These are phyloP conservation scores for Amesomyces nigricolor DNA, from an alignment of 2,329 filamentous ascomycete genomes.

Conservation along the genomic window DNA sequence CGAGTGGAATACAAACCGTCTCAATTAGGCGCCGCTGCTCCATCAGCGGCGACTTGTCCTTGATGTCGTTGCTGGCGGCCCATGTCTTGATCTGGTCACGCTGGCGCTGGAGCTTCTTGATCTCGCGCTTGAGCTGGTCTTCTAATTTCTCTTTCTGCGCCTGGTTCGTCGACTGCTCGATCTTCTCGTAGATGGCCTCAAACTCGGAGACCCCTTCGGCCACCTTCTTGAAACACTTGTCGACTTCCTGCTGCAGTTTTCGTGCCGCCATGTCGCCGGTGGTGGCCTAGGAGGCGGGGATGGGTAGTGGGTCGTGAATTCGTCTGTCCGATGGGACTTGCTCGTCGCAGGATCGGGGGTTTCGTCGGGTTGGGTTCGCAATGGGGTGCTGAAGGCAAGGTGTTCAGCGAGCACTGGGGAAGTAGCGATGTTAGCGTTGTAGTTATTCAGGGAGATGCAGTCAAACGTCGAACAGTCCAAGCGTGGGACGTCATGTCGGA, in stretches of 20 bases:
- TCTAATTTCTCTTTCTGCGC: conserved; percentile 98
- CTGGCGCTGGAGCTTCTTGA: conserved; percentile 97
- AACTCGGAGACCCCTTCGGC: conserved; percentile 87
- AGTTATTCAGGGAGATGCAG: background rate
- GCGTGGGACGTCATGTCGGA: conserved; percentile 1
- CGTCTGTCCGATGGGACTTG: conserved; percentile 6
- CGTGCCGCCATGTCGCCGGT: conserved; percentile 74
- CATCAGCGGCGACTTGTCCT: conserved; percentile 93
- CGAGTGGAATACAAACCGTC: conserved; percentile 59
- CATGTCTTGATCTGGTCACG: conserved; percentile 99
- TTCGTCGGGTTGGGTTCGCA: conserved; percentile 3
- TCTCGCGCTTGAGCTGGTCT: conserved; percentile 96
- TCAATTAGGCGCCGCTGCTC: conserved; percentile 96
- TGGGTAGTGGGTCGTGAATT: conserved; percentile 4
- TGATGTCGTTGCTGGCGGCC: conserved; percentile 97
- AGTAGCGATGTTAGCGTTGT: conserved; percentile 6
- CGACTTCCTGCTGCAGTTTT: conserved; percentile 96
- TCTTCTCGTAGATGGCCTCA: conserved; percentile 95
- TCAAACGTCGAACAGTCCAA: background rate
- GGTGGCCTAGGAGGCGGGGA: conserved; percentile 6
- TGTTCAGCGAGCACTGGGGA: background rate
- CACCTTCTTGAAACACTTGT: conserved; percentile 99
- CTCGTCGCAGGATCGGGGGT: background rate
- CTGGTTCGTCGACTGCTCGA: conserved; percentile 82
- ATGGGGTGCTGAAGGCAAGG: conserved; percentile 2